phyloP scores from a whole-genome alignment of 805 yeast genomes.

The Myxozyma nipponensis region DNA sequence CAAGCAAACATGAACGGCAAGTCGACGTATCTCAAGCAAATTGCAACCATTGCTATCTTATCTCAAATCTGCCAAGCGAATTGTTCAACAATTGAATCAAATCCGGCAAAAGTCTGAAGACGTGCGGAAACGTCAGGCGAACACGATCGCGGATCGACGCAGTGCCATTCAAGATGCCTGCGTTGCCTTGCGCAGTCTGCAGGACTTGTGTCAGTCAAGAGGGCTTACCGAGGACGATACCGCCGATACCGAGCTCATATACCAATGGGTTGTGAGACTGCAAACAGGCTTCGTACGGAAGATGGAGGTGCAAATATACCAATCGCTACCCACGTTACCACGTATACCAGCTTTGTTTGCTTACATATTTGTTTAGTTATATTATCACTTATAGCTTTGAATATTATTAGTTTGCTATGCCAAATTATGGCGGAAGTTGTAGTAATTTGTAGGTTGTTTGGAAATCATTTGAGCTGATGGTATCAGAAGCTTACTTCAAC shows the following conservation, averaged over 20 bases:
- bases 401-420: too few species aligned
- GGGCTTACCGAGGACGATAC: background rate
- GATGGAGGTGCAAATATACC: background rate
- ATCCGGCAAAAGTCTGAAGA: too few species aligned
- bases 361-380: too few species aligned
- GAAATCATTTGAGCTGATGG: too few species aligned
- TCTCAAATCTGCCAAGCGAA: constrained; percentile 44
- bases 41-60: constrained; percentile 48
- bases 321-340: background rate
- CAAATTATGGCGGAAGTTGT: too few species aligned
- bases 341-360: too few species aligned
- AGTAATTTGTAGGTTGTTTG: too few species aligned
- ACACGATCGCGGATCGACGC: constrained; percentile 6
- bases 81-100: constrained; percentile 15
- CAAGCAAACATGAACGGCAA: constrained; percentile 60
- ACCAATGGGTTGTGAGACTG: background rate
- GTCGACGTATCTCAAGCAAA: constrained; percentile 53
- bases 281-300: background rate
- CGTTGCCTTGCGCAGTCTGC: constrained; percentile 9
- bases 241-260: background rate
- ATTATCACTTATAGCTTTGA: too few species aligned
- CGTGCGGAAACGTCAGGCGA: too few species aligned
- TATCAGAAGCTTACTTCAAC: too few species aligned
- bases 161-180: constrained; percentile 9
- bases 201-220: constrained; percentile 6